Base-by-base conservation (phyloP, 2,329 filamentous ascomycete genomes). In the Aaosphaeria arxii region DNA sequence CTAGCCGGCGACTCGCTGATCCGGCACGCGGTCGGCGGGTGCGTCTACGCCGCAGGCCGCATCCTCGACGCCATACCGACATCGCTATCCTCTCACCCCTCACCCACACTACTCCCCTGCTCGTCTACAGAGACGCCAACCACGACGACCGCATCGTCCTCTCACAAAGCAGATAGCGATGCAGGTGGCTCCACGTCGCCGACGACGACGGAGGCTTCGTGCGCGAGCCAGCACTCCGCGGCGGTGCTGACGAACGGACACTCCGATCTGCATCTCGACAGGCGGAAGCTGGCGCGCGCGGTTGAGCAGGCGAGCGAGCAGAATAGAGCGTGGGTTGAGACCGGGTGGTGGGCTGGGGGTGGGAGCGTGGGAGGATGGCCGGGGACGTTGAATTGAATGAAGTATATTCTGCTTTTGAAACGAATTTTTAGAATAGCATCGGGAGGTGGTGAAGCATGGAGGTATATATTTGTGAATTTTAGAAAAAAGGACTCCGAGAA, bases 1-100 rank as follows among this genome's bases (percentile, higher is more conserved):
- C 57, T 85, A 43, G 81, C 81, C 0, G 82, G 82, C 4, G 82
- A 85, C 59, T 82, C 80, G 3, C 69, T 85, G 4, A 78, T 85
- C 29, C 71, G 81, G 1, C 82, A 83, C 56, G 79, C 80, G 6
- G 79, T 82, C 30, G 81, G 82, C 3, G 77, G 80, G 5, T 83
- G 81, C 54, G 75, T 79, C 6, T 80, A 79, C 56, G 74, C 77
- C 4, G 82, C 80, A 4, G 77, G 80, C 4, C 77, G 73, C 51
- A 74, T 84, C 17, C 39, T 66, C 11, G 56, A 56, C 29, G 48
- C 43, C 7, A 62, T 67, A n/a, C 54, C 62, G 1, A 52, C 58
- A 9, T 53, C 43, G 1, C 63, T 58, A 38, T 46, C 54, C 0
- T 42, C 56, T 6, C 42, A 50, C 4, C 49, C 42, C 1, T 53